phyloP scores from a whole-genome alignment of 192 early-diverging fungal species.

The Entophlyctis luteolus region DNA sequence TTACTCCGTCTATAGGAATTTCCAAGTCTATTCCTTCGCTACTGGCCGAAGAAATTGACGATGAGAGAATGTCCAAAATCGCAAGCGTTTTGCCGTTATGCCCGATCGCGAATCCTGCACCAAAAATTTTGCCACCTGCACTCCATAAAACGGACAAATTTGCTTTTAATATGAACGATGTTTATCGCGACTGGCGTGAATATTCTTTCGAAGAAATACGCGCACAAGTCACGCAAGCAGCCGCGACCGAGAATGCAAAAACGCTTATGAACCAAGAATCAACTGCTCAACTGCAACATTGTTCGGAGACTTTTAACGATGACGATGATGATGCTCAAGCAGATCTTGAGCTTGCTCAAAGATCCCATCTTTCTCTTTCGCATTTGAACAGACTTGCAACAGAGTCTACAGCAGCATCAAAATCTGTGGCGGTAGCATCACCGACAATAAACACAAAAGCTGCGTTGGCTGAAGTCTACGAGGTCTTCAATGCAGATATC shows the following conservation, averaged over 20 bases:
- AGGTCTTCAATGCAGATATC: slow-evolving; percentile 50
- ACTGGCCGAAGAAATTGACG: background rate
- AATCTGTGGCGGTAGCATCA: slow-evolving; percentile 17
- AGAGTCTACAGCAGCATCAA: background rate
- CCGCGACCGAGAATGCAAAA: background rate
- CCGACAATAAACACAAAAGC: slow-evolving; percentile 58
- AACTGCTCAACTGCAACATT: background rate
- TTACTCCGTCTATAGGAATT: background rate
- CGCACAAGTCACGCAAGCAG: background rate
- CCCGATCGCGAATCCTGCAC: background rate
- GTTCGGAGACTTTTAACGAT: slow-evolving; percentile 4
- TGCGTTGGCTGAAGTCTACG: slow-evolving; percentile 45
- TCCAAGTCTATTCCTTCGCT: background rate
- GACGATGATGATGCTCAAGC: slow-evolving; percentile 24
- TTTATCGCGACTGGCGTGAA: slow-evolving; percentile 20
- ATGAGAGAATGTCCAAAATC: background rate
- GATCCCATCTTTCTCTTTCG: too few species aligned
- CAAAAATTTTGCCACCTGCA: background rate
- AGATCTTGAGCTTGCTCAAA: slow-evolving; percentile 17
- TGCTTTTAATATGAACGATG: background rate
- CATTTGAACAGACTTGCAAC: slow-evolving; percentile 7
- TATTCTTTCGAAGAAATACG: slow-evolving; percentile 39
- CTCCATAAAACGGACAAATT: background rate
- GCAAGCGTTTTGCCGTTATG: background rate
- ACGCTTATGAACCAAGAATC: background rate